phyloP scores from a whole-genome alignment of 805 yeast genomes.

The Saccharomycopsis fodiens region DNA sequence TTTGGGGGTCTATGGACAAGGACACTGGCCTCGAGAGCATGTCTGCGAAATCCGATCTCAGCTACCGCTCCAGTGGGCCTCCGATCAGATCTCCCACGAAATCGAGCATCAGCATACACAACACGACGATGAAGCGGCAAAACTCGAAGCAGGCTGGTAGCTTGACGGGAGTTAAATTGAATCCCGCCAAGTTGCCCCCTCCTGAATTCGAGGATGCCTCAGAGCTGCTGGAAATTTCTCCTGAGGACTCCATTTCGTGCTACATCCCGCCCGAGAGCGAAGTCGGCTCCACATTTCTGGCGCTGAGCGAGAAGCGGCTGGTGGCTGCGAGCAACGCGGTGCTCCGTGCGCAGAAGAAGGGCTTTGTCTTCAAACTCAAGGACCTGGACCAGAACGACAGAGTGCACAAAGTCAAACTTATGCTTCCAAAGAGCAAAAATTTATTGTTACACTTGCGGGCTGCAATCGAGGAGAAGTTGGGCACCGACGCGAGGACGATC shows the following conservation, averaged over 20 bases:
- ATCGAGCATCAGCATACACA: slow-evolving; percentile 13
- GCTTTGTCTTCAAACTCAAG: slow-evolving; percentile 15
- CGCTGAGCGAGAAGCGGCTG: slow-evolving; percentile 13
- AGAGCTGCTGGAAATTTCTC: slow-evolving; percentile 11
- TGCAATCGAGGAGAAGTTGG: slow-evolving; percentile 24
- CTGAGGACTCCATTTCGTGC: slow-evolving; percentile 21
- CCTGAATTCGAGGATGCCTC: slow-evolving; percentile 6
- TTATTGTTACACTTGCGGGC: slow-evolving; percentile 22
- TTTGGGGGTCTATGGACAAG: slow-evolving; percentile 28
- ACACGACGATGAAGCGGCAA: slow-evolving; percentile 12
- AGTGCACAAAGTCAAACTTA: slow-evolving; percentile 22
- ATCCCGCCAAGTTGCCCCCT: background rate
- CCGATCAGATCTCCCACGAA: slow-evolving; percentile 15
- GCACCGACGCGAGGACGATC: slow-evolving; percentile 20
- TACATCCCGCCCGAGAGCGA: slow-evolving; percentile 19
- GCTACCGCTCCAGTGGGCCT: slow-evolving; percentile 12
- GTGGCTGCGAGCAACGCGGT: slow-evolving; percentile 15
- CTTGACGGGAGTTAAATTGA: background rate
- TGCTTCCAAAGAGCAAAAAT: slow-evolving; percentile 22
- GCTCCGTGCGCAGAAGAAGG: slow-evolving; percentile 17
- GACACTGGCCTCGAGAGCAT: slow-evolving; percentile 4
- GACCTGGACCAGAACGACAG: slow-evolving; percentile 24
- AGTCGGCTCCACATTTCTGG: slow-evolving; percentile 14
- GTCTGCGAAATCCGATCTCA: slow-evolving; percentile 14
- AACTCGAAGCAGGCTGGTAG: slow-evolving; percentile 4